phyloP scores from a whole-genome alignment of 1,284 basidiomycete genomes.

The Austropuccinia psidii region DNA sequence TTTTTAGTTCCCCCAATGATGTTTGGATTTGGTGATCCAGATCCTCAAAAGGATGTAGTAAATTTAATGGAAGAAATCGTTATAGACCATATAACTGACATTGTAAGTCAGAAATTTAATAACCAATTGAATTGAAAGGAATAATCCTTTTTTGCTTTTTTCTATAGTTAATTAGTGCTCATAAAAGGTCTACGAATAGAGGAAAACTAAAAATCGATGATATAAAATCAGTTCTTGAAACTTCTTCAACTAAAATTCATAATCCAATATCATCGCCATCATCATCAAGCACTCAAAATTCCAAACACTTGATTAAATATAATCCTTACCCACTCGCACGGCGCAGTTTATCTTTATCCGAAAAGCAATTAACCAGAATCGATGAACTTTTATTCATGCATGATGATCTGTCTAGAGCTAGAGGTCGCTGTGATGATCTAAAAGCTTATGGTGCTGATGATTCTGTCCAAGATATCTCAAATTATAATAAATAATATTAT shows the following conservation, averaged over 20 bases:
- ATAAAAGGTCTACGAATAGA: conserved; percentile 24
- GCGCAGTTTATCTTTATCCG: conserved; percentile 10
- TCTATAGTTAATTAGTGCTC: conserved; percentile 23
- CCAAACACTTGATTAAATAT: neutral
- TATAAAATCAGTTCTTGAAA: conserved; percentile 22
- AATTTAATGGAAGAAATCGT: conserved; percentile 36
- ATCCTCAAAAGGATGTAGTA: conserved; percentile 29
- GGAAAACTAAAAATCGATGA: conserved; percentile 36
- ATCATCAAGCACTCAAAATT: neutral
- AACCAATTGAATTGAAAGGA: neutral
- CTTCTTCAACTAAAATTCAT: conserved; percentile 17
- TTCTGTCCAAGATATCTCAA: neutral
- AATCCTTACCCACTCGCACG: conserved; percentile 20
- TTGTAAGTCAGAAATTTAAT: neutral
- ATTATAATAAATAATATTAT: no score
- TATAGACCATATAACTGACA: conserved; percentile 33
- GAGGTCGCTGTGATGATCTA: conserved; percentile 29
- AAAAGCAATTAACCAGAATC: conserved; percentile 35
- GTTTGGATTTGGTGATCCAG: conserved; percentile 35
- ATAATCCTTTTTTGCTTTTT: neutral
- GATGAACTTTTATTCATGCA: conserved; percentile 36
- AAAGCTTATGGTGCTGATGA: conserved; percentile 34
- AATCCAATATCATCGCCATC: neutral
- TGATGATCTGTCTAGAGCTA: conserved; percentile 29
- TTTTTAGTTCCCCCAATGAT: conserved; percentile 27